A percentile compares a stretch with the other conserved stretches of the same genome.
phyloP scores from a whole-genome alignment of 2,329 filamentous ascomycete species.

The Fusarium subglutinans region DNA sequence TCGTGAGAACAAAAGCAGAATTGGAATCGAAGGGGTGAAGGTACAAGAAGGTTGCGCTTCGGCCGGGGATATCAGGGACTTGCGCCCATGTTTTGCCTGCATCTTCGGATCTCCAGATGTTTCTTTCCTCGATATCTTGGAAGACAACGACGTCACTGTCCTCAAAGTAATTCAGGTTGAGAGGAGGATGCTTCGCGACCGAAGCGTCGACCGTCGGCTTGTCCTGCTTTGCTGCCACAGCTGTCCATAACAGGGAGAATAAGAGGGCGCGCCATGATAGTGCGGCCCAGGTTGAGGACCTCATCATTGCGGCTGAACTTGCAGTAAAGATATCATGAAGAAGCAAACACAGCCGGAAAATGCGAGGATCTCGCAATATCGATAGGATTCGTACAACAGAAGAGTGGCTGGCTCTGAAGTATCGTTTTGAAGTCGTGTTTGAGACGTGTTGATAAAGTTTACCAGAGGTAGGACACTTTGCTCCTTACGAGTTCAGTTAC shows the following conservation, averaged over 20 bases:
- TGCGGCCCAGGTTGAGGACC: conserved; percentile 59
- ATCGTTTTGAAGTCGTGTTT: conserved; percentile 7
- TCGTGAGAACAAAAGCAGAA: conserved; percentile 82
- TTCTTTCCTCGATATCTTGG: conserved; percentile 70
- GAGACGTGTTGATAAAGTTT: conserved; percentile 24
- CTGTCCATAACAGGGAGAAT: conserved; percentile 56
- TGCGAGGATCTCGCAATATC: conserved; percentile 11
- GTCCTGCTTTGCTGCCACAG: conserved; percentile 66
- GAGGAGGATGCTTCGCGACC: conserved; percentile 72
- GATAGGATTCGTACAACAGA: not conserved
- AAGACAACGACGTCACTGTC: conserved; percentile 85
- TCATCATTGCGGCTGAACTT: conserved; percentile 60
- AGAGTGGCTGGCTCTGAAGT: conserved; percentile 5
- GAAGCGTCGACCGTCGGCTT: conserved; percentile 72
- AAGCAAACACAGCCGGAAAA: conserved; percentile 11
- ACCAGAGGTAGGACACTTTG: conserved; percentile 41
- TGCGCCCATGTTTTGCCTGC: conserved; percentile 81
- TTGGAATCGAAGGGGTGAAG: conserved; percentile 82
- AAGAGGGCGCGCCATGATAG: conserved; percentile 61
- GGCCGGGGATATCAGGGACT: conserved; percentile 71
- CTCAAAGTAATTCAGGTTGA: conserved; percentile 87
- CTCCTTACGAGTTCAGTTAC: conserved; percentile 37
- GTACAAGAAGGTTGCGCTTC: conserved; percentile 69
- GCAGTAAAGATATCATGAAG: conserved; percentile 56
- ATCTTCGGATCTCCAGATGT: conserved; percentile 81